A percentile compares a stretch with the other conserved stretches of the same genome.
Evolutionary conservation across 495 filamentous ascomycete genomes (phyloP).

Genomic region (Xylaria flabelliformis): DNA sequence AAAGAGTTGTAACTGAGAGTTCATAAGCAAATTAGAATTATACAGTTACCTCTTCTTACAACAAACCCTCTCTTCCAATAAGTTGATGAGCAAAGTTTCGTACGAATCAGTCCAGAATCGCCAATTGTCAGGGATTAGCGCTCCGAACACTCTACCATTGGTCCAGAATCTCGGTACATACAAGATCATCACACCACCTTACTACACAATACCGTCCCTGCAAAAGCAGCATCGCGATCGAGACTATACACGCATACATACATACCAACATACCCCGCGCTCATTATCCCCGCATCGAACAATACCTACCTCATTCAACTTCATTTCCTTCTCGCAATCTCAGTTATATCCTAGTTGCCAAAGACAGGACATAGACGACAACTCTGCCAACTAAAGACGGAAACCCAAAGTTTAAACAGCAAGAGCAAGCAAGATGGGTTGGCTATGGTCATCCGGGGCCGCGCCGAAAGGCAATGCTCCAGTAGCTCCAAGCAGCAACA

Average conservation of each 20-base stretch:
- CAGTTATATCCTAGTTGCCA: not conserved
- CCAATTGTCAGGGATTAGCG: not conserved
- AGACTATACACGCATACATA: not conserved
- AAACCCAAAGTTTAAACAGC: not conserved
- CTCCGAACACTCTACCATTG: not conserved
- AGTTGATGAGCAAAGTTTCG: not conserved
- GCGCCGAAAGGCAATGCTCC: conserved; percentile 21
- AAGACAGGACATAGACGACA: not conserved
- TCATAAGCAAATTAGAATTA: not conserved
- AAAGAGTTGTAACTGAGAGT: not conserved
- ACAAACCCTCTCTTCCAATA: not conserved
- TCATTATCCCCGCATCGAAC: conserved; percentile 1
- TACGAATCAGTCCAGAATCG: not conserved
- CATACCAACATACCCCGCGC: not conserved
- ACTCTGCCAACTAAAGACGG: not conserved
- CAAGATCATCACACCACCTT: not conserved
- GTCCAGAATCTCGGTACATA: not conserved
- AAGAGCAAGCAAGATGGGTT: conserved; percentile 54
- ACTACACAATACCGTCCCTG: not conserved
- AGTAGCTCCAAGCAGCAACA: conserved; percentile 21
- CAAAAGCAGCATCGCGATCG: conserved; percentile 1
- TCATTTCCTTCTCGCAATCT: not conserved
- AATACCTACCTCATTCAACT: not conserved
- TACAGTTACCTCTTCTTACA: not conserved
- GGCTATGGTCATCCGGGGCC: conserved; percentile 54